Percentiles rank a stretch among this genome's conserved stretches.
Evolutionary conservation across 257 asterid genomes (phyloP).

Genomic region (Nicotiana tomentosiformis): DNA sequence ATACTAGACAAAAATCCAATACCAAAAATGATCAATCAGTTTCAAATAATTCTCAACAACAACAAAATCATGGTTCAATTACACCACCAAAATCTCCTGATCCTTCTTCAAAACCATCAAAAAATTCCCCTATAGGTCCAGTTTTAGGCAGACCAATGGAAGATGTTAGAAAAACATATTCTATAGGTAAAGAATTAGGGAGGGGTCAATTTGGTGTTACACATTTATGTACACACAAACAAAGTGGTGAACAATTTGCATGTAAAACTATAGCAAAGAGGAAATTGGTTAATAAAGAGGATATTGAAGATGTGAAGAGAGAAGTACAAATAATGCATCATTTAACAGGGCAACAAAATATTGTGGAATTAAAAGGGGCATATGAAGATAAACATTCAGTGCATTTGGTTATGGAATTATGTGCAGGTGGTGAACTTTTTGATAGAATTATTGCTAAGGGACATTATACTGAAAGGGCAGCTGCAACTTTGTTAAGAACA

Average conservation of each 20-base stretch:
- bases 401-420: constrained; percentile 81
- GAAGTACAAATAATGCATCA: constrained; percentile 97
- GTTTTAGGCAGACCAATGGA: constrained; percentile 89
- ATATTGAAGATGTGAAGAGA: constrained; percentile 74
- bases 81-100: constrained; percentile 24
- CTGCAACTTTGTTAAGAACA: constrained; percentile 72
- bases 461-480: constrained; percentile 79
- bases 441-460: constrained; percentile 87
- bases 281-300: constrained; percentile 76
- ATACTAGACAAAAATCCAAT: neutral
- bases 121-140: constrained; percentile 45
- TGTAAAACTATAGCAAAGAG: constrained; percentile 89
- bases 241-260: constrained; percentile 67
- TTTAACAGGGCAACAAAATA: constrained; percentile 66
- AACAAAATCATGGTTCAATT: neutral
- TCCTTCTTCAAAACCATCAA: constrained; percentile 29
- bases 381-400: constrained; percentile 87
- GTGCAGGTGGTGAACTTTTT: constrained; percentile 94
- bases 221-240: constrained; percentile 67
- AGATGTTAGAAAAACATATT: constrained; percentile 47
- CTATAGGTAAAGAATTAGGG: constrained; percentile 83
- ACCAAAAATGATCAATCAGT: neutral
- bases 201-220: constrained; percentile 92
- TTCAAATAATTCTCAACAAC: neutral
- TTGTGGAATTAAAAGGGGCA: constrained; percentile 80